A percentile compares a stretch with the other conserved stretches of the same genome.
These are phyloP conservation scores for Dillenia suffruticosa DNA, from an alignment of 164 flowering plant genomes.

Conservation along the genomic window DNA sequence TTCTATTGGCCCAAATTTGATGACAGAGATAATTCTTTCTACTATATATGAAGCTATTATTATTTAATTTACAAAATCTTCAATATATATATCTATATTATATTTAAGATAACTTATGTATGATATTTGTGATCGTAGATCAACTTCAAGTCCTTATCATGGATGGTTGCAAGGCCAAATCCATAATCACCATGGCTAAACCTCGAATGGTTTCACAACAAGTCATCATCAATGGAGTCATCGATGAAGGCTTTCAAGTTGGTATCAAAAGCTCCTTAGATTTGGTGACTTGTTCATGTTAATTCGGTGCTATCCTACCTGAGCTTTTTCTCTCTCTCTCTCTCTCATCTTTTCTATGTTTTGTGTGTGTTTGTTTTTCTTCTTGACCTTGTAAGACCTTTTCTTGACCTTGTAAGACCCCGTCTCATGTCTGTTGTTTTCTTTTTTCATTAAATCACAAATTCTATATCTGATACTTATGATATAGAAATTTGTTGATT, in stretches of 20 bases:
- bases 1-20: not conserved
- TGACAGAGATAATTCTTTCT: not conserved
- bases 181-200: not conserved
- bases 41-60: not conserved
- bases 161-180: slow-evolving; percentile 3
- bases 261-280: not conserved
- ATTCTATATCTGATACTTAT: slow-evolving; percentile 3
- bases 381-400: slow-evolving; percentile 97
- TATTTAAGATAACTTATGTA: not conserved
- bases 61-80: not conserved
- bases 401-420: slow-evolving; percentile 98
- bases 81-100: not conserved
- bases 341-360: not conserved
- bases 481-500: slow-evolving; percentile 3
- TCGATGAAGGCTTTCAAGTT: not conserved
- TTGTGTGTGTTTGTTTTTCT: slow-evolving; percentile 16
- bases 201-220: slow-evolving; percentile 3
- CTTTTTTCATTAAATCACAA: not conserved
- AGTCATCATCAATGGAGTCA: not conserved
- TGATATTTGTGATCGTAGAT: slow-evolving; percentile 3
- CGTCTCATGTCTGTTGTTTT: not conserved
- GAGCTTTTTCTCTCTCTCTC: slow-evolving; percentile 44
- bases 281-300: slow-evolving; percentile 11
- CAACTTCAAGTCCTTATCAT: slow-evolving; percentile 1
- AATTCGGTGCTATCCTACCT: slow-evolving; percentile 69